These are phyloP conservation scores for Phytopythium cucurbitacearum DNA, from an alignment of 352 stramenopile species.

Conservation along the genomic window DNA sequence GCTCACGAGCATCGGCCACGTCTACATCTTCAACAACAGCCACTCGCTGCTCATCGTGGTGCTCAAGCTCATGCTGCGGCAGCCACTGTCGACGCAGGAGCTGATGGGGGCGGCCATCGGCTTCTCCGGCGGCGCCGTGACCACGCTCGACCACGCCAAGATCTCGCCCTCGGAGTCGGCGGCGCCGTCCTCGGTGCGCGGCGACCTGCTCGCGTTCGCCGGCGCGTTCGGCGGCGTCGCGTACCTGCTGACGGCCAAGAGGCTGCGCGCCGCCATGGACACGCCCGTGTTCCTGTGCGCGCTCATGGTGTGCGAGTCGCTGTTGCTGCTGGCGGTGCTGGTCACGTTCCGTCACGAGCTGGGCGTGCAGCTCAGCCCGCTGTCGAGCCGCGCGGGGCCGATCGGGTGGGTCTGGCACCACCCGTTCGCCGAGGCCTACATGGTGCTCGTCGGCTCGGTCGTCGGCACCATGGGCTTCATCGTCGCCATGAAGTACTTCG, in stretches of 20 bases:
- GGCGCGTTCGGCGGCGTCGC: conserved; percentile 42
- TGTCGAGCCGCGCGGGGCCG: conserved; percentile 17
- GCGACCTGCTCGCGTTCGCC: conserved; percentile 49
- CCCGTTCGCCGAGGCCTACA: conserved; percentile 36
- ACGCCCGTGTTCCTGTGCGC: conserved; percentile 40
- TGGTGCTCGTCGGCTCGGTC: conserved; percentile 41
- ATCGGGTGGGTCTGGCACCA: conserved; percentile 44
- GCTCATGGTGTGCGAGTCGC: conserved; percentile 19
- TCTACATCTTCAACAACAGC: conserved; percentile 55
- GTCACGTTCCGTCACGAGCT: background rate
- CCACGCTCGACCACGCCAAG: conserved; percentile 23
- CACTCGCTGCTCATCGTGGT: conserved; percentile 52
- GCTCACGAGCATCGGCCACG: conserved; percentile 48
- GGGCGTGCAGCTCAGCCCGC: background rate
- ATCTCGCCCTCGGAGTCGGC: background rate
- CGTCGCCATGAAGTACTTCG: conserved; percentile 51
- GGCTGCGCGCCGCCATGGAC: conserved; percentile 26
- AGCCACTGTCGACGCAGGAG: conserved; percentile 29
- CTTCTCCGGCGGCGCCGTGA: conserved; percentile 37
- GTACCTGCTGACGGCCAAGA: conserved; percentile 45
- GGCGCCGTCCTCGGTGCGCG: conserved; percentile 9
- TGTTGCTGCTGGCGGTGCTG: conserved; percentile 5
- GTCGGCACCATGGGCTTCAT: conserved; percentile 57
- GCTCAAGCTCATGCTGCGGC: conserved; percentile 34
- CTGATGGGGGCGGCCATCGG: conserved; percentile 32